A percentile compares a stretch with the other conserved stretches of the same genome.
These are phyloP conservation scores for Backusella mclennaniae DNA, from an alignment of 192 early-diverging fungal genomes.

Conservation along the genomic window DNA sequence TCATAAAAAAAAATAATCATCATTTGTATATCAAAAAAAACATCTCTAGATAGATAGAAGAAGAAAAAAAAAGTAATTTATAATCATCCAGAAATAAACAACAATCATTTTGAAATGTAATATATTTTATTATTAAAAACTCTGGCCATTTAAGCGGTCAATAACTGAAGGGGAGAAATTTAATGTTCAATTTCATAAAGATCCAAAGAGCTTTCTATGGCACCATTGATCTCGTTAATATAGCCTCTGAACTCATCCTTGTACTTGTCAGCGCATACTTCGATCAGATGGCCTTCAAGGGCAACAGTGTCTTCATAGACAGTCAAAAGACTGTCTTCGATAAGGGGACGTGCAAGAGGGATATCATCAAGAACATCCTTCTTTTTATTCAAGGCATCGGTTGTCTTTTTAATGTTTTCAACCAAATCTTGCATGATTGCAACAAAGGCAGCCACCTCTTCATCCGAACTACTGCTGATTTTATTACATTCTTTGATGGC, in stretches of 20 bases:
- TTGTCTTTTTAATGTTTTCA: not conserved
- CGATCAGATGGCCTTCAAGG: not conserved
- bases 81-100: not conserved
- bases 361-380: not conserved
- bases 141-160: not conserved
- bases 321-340: not conserved
- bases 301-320: not conserved
- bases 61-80: not conserved
- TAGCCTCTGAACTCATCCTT: not conserved
- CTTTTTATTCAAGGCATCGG: not conserved
- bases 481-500: not conserved
- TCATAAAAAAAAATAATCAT: slow-evolving; percentile 20
- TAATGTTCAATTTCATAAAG: not conserved
- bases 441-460: not conserved
- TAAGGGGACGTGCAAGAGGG: not conserved
- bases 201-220: not conserved
- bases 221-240: not conserved
- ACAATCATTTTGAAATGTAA: not conserved
- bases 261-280: not conserved
- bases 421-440: not conserved
- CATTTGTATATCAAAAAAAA: not conserved
- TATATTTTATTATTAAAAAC: not conserved
- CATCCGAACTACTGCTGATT: not conserved
- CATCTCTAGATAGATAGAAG: not conserved
- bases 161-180: not conserved